Percentiles rank a stretch among this genome's conserved stretches.
Conservation (phyloP, 108 stramenopile genomes). For the Heterococcus sp. region DNA sequence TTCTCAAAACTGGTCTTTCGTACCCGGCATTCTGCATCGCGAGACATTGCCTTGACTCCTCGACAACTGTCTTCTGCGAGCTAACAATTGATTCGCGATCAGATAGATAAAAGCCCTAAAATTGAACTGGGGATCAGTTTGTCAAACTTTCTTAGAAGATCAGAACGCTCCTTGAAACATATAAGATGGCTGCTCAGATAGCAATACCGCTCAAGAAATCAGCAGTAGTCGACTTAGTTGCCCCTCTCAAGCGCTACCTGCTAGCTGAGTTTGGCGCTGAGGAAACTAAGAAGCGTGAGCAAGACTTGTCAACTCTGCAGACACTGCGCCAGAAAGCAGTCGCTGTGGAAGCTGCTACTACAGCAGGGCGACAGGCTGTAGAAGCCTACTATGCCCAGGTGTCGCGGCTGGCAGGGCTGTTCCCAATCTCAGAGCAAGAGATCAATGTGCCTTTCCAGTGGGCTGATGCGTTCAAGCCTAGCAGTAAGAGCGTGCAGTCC, state of each 20-base stretch:
- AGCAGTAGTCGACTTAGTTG: background rate
- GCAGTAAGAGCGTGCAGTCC: conserved; percentile 23
- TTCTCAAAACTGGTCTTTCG: too few species aligned
- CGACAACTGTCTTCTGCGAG: too few species aligned
- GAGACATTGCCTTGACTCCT: too few species aligned
- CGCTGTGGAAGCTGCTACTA: background rate
- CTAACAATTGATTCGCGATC: too few species aligned
- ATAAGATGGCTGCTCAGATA: background rate
- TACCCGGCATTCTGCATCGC: too few species aligned
- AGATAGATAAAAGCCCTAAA: too few species aligned
- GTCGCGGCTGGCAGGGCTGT: background rate
- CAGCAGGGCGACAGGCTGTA: background rate
- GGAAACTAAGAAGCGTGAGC: background rate
- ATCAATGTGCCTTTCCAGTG: conserved; percentile 32
- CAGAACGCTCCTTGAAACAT: too few species aligned
- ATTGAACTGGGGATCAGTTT: too few species aligned
- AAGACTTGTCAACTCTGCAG: background rate
- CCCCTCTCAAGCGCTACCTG: background rate
- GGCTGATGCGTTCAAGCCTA: conserved; percentile 32
- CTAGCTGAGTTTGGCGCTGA: background rate
- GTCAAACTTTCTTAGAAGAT: too few species aligned
- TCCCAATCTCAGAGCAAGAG: background rate
- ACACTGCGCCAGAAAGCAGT: background rate
- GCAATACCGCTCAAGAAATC: background rate
- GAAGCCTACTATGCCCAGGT: background rate